These are phyloP conservation scores for Aspergillus pseudoviridinutans DNA, from an alignment of 2,329 filamentous ascomycete species.

Conservation along the genomic window DNA sequence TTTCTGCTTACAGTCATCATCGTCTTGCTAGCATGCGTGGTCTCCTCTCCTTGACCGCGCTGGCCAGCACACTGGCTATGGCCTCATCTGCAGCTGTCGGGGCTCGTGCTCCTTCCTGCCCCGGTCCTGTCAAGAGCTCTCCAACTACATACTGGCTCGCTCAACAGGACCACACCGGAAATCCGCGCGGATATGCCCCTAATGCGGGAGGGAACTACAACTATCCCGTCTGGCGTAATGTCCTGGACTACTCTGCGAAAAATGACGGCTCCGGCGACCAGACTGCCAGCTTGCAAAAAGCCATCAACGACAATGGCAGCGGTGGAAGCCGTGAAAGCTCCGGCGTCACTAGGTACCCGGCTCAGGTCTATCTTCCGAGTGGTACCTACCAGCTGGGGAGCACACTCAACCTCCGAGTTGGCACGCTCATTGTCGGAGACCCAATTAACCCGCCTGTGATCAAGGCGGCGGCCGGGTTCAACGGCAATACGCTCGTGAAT, in stretches of 20 bases:
- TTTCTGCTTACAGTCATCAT: background rate
- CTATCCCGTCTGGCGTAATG: conserved; percentile 28
- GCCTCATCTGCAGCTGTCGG: conserved; percentile 12
- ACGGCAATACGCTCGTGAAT: conserved; percentile 25
- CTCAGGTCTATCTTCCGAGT: conserved; percentile 26
- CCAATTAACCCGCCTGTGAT: conserved; percentile 27
- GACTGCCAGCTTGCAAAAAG: conserved; percentile 20
- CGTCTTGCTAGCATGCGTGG: conserved; percentile 11
- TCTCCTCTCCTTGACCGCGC: conserved; percentile 6
- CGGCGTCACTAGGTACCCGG: conserved; percentile 23
- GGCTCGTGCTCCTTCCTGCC: conserved; percentile 12
- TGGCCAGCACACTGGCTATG: conserved; percentile 8
- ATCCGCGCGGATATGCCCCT: conserved; percentile 22
- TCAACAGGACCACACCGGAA: conserved; percentile 21
- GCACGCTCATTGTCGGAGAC: conserved; percentile 31
- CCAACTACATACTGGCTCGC: conserved; percentile 21
- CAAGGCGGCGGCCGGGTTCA: conserved; percentile 22
- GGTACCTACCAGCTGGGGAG: conserved; percentile 23
- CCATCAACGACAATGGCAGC: conserved; percentile 25
- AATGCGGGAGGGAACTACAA: conserved; percentile 8
- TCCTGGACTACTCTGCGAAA: conserved; percentile 21
- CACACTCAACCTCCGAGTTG: conserved; percentile 24
- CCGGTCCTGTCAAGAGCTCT: conserved; percentile 2
- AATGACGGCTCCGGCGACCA: conserved; percentile 25
- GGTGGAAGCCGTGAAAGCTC: conserved; percentile 23